Conservation (phyloP, 306 rosid species). For the Fragaria ananassa region DNA sequence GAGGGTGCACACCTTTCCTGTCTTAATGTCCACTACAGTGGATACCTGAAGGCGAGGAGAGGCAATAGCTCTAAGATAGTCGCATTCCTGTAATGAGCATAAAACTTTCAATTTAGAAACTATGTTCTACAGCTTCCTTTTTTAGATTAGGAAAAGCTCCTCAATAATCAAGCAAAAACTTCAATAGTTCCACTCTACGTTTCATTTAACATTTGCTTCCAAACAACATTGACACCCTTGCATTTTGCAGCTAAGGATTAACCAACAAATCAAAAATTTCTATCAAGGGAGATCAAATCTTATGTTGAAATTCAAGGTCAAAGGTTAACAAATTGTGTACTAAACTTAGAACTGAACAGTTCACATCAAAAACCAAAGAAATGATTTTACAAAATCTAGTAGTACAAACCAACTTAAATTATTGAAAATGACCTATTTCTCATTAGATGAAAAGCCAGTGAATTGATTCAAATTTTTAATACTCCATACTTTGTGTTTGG, state of each 20-base stretch:
- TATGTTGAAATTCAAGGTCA: background rate
- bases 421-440: background rate
- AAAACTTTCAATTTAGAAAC: conserved; percentile 16
- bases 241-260: conserved; percentile 1
- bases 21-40: conserved; percentile 86
- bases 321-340: background rate
- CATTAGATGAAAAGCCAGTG: background rate
- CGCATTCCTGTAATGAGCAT: conserved; percentile 69
- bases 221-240: conserved; percentile 5
- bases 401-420: background rate
- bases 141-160: conserved; percentile 14
- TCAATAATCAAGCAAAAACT: conserved; percentile 1
- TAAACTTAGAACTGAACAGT: background rate
- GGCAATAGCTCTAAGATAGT: conserved; percentile 76
- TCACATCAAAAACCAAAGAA: background rate
- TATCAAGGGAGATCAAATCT: background rate
- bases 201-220: background rate
- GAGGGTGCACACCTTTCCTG: conserved; percentile 71
- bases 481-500: background rate
- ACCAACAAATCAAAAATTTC: background rate
- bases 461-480: background rate
- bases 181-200: conserved; percentile 6
- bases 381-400: background rate
- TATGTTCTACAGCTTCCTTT: conserved; percentile 21
- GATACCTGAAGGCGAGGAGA: conserved; percentile 81